Conservation (phyloP, 2,329 filamentous ascomycete genomes). For the Nakataea oryzae region DNA sequence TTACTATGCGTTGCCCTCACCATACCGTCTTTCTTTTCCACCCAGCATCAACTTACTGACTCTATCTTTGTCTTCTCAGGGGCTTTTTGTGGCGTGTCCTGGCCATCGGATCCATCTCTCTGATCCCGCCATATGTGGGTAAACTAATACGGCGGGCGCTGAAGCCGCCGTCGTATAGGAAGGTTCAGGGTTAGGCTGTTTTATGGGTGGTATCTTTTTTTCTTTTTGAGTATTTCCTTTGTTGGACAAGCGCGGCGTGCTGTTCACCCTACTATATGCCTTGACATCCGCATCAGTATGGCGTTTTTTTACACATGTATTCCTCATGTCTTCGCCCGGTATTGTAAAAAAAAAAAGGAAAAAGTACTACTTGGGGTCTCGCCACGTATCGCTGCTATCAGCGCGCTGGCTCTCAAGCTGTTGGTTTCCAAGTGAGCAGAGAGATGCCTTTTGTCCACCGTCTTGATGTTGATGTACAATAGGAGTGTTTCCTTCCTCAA, state of each 20-base stretch:
- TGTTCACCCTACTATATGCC: background rate
- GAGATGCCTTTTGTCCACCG: too few species aligned
- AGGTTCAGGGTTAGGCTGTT: conserved; percentile 54
- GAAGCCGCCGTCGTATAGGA: conserved; percentile 88
- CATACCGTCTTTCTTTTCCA: background rate
- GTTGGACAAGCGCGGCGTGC: background rate
- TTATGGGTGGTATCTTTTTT: conserved; percentile 1
- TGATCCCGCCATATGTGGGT: conserved; percentile 78
- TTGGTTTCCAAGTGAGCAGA: background rate
- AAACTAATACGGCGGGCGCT: conserved; percentile 78
- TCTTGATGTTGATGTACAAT: background rate
- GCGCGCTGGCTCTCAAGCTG: background rate
- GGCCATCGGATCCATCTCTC: conserved; percentile 67
- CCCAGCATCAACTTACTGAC: background rate
- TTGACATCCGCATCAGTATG: background rate
- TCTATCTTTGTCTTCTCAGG: conserved; percentile 24
- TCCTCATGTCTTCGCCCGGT: background rate
- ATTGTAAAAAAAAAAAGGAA: too few species aligned
- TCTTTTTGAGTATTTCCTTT: conserved; percentile 1
- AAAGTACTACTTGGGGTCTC: background rate
- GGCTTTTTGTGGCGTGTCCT: conserved; percentile 83
- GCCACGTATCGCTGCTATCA: too few species aligned
- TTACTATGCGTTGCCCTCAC: background rate
- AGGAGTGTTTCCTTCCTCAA: background rate
- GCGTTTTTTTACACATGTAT: background rate